Conservation (phyloP, 345 rosid genomes). For the Salix suchowensis region DNA sequence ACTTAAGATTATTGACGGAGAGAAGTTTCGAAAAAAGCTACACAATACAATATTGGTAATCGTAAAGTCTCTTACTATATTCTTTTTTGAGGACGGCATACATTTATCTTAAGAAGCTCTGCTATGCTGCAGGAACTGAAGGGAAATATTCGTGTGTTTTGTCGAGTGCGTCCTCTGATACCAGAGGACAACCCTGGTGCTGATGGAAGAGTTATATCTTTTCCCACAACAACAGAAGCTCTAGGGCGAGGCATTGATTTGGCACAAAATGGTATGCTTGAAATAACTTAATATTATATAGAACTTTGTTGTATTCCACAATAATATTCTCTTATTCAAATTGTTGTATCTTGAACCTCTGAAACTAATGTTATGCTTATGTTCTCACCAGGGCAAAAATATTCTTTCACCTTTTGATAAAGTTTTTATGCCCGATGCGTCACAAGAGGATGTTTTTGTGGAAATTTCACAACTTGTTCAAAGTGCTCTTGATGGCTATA, state of each 20-base stretch:
- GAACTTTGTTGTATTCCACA: background rate
- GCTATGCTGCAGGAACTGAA: slow-evolving; percentile 69
- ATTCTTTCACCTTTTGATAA: slow-evolving; percentile 81
- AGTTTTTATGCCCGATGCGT: slow-evolving; percentile 66
- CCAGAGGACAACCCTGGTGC: slow-evolving; percentile 55
- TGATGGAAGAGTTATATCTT: slow-evolving; percentile 54
- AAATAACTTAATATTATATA: background rate
- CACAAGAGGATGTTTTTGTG: slow-evolving; percentile 81
- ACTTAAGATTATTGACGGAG: slow-evolving; percentile 83
- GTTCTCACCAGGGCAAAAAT: slow-evolving; percentile 63
- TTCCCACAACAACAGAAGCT: slow-evolving; percentile 69
- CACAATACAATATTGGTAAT: slow-evolving; percentile 93
- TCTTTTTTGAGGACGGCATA: background rate
- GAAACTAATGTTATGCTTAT: slow-evolving; percentile 10
- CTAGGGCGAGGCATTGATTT: slow-evolving; percentile 79
- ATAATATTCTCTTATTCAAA: background rate
- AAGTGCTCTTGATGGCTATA: slow-evolving; percentile 98
- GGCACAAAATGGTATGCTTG: slow-evolving; percentile 57
- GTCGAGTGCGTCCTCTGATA: slow-evolving; percentile 87
- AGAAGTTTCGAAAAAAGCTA: slow-evolving; percentile 80
- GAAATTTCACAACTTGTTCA: slow-evolving; percentile 98
- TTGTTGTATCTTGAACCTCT: background rate
- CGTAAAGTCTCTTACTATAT: background rate
- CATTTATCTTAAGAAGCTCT: slow-evolving; percentile 12
- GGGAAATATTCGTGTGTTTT: slow-evolving; percentile 96